Percentiles rank a stretch among this genome's conserved stretches.
Evolutionary conservation across 768 basidiomycete genomes (phyloP).

Genomic region (Boletus fagicola): DNA sequence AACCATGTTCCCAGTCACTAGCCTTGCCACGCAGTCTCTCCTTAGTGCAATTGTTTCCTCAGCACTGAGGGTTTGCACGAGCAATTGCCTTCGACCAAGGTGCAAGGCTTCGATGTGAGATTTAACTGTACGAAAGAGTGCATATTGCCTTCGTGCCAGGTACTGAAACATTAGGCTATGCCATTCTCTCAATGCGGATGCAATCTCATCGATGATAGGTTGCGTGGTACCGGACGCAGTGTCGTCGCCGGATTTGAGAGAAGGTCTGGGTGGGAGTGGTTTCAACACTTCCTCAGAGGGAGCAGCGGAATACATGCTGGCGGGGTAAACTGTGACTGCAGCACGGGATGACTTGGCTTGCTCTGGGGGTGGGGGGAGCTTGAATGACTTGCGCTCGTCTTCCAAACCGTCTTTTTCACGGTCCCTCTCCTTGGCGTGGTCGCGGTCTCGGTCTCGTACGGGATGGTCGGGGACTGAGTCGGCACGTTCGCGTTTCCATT

Average conservation of each 20-base stretch:
- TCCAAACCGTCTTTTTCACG: slow-evolving; percentile 65
- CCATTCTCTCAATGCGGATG: slow-evolving; percentile 96
- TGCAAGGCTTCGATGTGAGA: slow-evolving; percentile 91
- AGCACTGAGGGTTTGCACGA: slow-evolving; percentile 80
- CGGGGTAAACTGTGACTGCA: slow-evolving; percentile 68
- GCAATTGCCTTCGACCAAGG: slow-evolving; percentile 84
- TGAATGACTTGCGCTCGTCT: slow-evolving; percentile 60
- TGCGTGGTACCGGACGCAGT: slow-evolving; percentile 79
- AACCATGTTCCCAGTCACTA: slow-evolving; percentile 87
- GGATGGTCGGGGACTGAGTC: slow-evolving; percentile 29
- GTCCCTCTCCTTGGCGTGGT: slow-evolving; percentile 47
- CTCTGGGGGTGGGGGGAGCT: slow-evolving; percentile 71
- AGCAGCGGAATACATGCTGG: slow-evolving; percentile 72
- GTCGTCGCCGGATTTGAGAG: slow-evolving; percentile 93
- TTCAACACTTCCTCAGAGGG: slow-evolving; percentile 67
- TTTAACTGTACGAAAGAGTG: slow-evolving; percentile 79
- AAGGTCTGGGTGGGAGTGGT: slow-evolving; percentile 84
- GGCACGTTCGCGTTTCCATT: slow-evolving; percentile 41
- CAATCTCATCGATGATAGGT: slow-evolving; percentile 96
- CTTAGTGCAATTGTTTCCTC: slow-evolving; percentile 84
- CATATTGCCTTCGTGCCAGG: slow-evolving; percentile 85
- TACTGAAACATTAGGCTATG: slow-evolving; percentile 89
- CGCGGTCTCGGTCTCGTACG: slow-evolving; percentile 37
- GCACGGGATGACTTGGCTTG: slow-evolving; percentile 72
- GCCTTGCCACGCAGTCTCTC: slow-evolving; percentile 80